phyloP scores from a whole-genome alignment of 306 rosid genomes.

The Trichosanthes cucumerina region DNA sequence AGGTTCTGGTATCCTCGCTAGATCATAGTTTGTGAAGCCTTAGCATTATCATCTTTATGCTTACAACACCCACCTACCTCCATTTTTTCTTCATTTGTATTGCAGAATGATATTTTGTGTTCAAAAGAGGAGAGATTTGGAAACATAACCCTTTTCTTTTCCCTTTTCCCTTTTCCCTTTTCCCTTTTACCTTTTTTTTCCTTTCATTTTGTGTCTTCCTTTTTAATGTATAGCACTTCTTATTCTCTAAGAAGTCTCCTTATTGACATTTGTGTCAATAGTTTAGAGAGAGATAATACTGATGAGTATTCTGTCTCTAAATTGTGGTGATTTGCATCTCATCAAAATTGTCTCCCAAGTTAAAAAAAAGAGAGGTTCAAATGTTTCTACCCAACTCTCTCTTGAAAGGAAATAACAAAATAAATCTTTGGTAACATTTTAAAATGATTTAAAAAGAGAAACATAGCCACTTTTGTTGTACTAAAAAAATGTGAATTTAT shows the following conservation, averaged over 20 bases:
- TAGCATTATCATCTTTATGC: neutral
- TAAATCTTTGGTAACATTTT: neutral
- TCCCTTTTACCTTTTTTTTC: too few relatives aligned
- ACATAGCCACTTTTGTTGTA: too few relatives aligned
- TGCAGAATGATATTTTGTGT: slow-evolving; percentile 12
- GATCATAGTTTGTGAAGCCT: slow-evolving; percentile 28
- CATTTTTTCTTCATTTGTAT: slow-evolving; percentile 11
- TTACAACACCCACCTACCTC: slow-evolving; percentile 1
- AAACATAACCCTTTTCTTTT: slow-evolving; percentile 10
- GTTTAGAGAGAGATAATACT: neutral
- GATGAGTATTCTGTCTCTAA: neutral
- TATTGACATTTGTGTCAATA: slow-evolving; percentile 1
- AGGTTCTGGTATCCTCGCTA: slow-evolving; percentile 32
- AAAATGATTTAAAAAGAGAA: neutral
- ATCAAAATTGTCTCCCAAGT: neutral
- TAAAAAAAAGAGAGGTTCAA: too few relatives aligned
- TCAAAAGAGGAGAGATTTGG: slow-evolving; percentile 11
- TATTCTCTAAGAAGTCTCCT: neutral
- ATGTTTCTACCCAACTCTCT: neutral
- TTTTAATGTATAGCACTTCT: slow-evolving; percentile 22
- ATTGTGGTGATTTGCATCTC: neutral
- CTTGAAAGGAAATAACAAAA: too few relatives aligned
- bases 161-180: neutral
- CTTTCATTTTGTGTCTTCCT: neutral
- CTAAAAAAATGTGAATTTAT: too few relatives aligned